Percentiles rank a stretch among this genome's conserved stretches.
Evolutionary conservation across 441 rosid genomes (phyloP).

Genomic region (Pelargonium citronellum): DNA sequence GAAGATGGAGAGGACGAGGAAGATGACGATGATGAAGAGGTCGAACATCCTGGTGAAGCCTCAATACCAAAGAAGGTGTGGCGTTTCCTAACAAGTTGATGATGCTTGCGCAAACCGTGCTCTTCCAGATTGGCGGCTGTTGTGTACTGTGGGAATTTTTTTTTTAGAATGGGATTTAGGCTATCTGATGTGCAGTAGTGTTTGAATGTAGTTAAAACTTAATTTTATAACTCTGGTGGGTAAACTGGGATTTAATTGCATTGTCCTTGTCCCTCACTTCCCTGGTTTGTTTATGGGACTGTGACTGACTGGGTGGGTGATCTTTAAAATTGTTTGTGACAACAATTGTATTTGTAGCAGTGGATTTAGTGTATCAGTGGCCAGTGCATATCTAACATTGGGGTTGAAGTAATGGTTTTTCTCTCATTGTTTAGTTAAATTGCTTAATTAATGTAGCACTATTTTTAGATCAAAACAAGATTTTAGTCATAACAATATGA

Average conservation of each 20-base stretch:
- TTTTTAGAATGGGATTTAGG: not conserved
- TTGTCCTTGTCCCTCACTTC: not conserved
- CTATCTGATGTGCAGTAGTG: not conserved
- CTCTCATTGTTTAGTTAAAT: not conserved
- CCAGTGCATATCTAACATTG: constrained; percentile 5
- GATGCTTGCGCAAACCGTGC: not conserved
- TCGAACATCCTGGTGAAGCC: constrained; percentile 67
- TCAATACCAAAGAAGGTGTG: constrained; percentile 86
- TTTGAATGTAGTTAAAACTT: not conserved
- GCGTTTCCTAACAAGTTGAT: constrained; percentile 76
- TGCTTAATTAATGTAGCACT: not conserved
- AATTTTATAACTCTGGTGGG: not conserved
- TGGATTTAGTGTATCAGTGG: constrained; percentile 1
- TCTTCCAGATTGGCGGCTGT: no score
- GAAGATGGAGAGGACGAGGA: constrained; percentile 34
- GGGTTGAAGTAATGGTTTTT: not conserved
- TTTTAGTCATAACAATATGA: no score
- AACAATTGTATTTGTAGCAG: not conserved
- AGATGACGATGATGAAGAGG: constrained; percentile 50
- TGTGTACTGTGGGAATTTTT: not conserved
- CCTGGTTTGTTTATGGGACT: no score
- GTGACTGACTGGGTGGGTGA: not conserved
- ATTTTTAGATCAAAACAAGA: no score
- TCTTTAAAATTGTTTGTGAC: not conserved
- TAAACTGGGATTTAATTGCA: not conserved